Base-by-base conservation (phyloP, 306 rosid species). In the Acmispon strigosus region DNA sequence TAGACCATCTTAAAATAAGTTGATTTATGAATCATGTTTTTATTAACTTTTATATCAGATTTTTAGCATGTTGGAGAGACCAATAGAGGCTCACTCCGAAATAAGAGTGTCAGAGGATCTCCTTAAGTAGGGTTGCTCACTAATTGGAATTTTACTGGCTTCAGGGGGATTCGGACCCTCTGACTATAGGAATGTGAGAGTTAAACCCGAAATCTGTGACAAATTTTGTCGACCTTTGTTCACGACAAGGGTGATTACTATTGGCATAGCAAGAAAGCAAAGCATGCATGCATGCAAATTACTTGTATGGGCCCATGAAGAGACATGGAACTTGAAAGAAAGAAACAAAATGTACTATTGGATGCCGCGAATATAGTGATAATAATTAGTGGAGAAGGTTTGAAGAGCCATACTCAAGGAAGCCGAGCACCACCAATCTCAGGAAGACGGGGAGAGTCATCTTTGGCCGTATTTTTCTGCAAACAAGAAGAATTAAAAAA, bases 401-500 rank as follows among this genome's bases (percentile, higher is more conserved):
- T n/a, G 60, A 62, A 80, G 78, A 69, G 77, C 14, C 86, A 87
- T 91, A 95, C 99, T 95, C 99, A 37, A 95, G 86, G 69, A 95
- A 91, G 22, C 84, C 99, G 15, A 95, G 99, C 56, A 13, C 65
- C 36, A 84, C 60, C 1, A 95, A 51, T 68, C 97, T 84, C 54
- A 88, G 69, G 82, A 95, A 84, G 44, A 91, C 74, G 0, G 93
- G 91, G 17, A 91, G 85, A 15, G 99, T 95, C 99, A 95, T 89
- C 89, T 82, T 84, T 7, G 99, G 97, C 43, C 99, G 79, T 71
- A 83, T 85, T 73, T 95, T 95, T 78, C 99, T 95, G 92, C 1
- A 48, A 70, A 37, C 45, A 63, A 7, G 20, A 17, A n/a, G n/a
- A n/a, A n/a, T n/a, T n/a, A n/a, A n/a, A n/a, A 60, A 10, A 1